Evolutionary conservation across 2,329 filamentous ascomycete genomes (phyloP), one percentile per base, ranked within the genome.

Genomic region (Stagonosporopsis cucurbitacearum): DNA sequence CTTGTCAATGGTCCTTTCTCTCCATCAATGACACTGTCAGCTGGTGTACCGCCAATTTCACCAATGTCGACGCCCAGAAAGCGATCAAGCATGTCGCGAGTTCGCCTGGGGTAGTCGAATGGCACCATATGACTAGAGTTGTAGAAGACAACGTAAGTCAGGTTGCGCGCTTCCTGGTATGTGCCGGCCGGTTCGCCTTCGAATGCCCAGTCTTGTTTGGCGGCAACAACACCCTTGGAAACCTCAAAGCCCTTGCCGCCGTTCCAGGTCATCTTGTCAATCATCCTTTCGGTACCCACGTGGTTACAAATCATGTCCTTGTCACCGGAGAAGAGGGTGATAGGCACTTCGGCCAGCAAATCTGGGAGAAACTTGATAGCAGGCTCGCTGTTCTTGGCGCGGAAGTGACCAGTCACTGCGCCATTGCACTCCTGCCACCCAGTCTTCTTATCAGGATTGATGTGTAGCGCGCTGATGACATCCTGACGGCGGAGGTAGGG

Each of bases 81-180:
- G 36, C 95, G 90, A 76, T 99, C 94, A 15, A 99, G 86, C 95
- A 99, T 99, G 74, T 98, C 95, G 59, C 94, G 86, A 19, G 88
- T 90, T 58, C 92, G 88, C 43, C 92, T 87, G 1, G 94, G 88
- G 67, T 90, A 90, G 76, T 99, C 94, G 70, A 95, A 98, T 0
- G 95, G 96, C 1, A 99, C 95, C 95, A 99, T 99, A 77, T 99
- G 95, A 45, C 91, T 96, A 15, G 92, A 88, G 75, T 99, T 96
- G 81, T 96, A 91, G 78, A 98, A 96, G 36, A 96, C 82, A 28
- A 99, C 88, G 72, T 99, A 99, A 0, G 95, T 97, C 58, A 99
- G 79, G 77, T 99, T 99, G 63, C 96, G 88, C 1, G 95, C 94
- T 73, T 92, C 86, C 76, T 99, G 96, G 82, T 94, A 99, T 71